Evolutionary conservation across 192 early-diverging fungal species (phyloP), one percentile per base, ranked within the genome.

Genomic region (Radiomyces spectabilis): DNA sequence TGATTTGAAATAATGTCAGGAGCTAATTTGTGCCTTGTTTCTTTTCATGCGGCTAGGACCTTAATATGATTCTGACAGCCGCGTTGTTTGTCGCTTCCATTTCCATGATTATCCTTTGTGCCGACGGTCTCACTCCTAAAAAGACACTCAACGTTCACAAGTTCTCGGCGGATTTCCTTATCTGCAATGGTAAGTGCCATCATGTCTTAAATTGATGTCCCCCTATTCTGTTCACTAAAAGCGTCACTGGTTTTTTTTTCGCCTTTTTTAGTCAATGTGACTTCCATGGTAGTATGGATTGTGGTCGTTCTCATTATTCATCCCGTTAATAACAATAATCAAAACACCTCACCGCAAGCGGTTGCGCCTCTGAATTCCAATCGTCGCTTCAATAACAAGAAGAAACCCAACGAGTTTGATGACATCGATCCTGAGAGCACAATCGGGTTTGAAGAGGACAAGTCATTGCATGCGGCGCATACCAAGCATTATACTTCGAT

Each of bases 31-130:
- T 40, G n/a, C 15, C 21, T 19, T 40, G n/a, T 18, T 40, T 40
- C 2, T 40, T 2, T 40, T 40, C n/a, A n/a, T n/a, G n/a, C n/a
- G 39, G 15, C 19, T 41, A 61, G 29, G 66, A 69, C 1, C 47
- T 69, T 35, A 69, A 69, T 41, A 19, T 37, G 8, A 19, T 69
- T 6, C 31, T 69, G 35, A 58, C 59, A 2, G 4, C 52, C 1
- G 26, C 40, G 13, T 16, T 69, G 2, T 45, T 62, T 47, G 5
- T 69, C 4, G 34, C 44, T 22, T 47, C 60, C 10, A 41, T 40
- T 13, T 59, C 41, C 22, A 53, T 69, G 26, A 69, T 69, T 15
- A 63, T 62, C 13, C 51, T 69, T 13, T 62, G 66, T 54, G 59
- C 40, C 3, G 66, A 69, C 31, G 66, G 66, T 34, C 54, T 69